phyloP scores from a whole-genome alignment of 2,329 filamentous ascomycete species.

The Aspergillus amoenus region DNA sequence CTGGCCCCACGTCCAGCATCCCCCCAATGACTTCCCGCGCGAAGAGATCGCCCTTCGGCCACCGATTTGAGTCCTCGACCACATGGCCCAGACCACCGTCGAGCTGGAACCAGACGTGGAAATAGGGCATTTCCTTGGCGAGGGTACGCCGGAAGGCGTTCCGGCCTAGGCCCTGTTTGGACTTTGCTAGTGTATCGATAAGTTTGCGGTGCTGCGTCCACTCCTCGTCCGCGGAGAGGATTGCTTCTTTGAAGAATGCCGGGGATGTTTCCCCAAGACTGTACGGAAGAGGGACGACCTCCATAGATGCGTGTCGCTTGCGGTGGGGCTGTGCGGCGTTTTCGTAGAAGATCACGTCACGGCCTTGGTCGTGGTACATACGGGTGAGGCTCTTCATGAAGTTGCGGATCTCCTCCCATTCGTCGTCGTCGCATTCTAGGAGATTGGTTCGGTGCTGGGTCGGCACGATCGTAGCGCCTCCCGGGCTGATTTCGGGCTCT shows the following conservation, averaged over 20 bases:
- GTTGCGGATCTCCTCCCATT: conserved; percentile 98
- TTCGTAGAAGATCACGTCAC: conserved; percentile 95
- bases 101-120: conserved; percentile 92
- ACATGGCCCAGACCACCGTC: conserved; percentile 92
- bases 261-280: conserved; percentile 88
- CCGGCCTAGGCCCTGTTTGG: conserved; percentile 67
- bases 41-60: conserved; percentile 91
- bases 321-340: conserved; percentile 82
- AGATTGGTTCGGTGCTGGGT: conserved; percentile 84
- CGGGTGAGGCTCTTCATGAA: conserved; percentile 97
- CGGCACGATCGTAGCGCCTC: conserved; percentile 84
- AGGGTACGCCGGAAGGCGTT: conserved; percentile 77
- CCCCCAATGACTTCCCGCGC: conserved; percentile 88
- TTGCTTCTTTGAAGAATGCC: conserved; percentile 93
- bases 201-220: conserved; percentile 96
- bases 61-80: conserved; percentile 79
- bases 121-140: conserved; percentile 97
- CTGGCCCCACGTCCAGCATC: conserved; percentile 79
- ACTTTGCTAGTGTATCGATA: conserved; percentile 72
- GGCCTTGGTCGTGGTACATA: conserved; percentile 90
- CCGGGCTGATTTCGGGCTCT: conserved; percentile 79
- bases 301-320: conserved; percentile 80
- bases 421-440: conserved; percentile 96
- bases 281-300: conserved; percentile 83
- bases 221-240: conserved; percentile 82